These are phyloP conservation scores for Parachaetomium inaequale DNA, from an alignment of 495 filamentous ascomycete species.

Conservation along the genomic window DNA sequence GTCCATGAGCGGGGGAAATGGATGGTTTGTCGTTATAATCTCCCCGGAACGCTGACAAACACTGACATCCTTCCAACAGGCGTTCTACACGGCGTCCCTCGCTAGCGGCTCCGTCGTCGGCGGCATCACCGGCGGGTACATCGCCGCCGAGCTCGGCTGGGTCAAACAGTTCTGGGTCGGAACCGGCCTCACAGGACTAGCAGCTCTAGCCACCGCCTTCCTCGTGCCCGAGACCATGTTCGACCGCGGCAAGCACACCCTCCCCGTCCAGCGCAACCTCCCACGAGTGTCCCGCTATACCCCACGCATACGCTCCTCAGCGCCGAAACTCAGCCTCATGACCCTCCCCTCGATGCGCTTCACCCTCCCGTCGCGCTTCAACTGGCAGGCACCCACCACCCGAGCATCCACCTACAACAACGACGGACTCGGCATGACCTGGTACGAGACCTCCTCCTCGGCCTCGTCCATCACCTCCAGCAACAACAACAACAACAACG, in stretches of 20 bases:
- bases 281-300: slow-evolving; percentile 21
- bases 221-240: slow-evolving; percentile 57
- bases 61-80: slow-evolving; percentile 23
- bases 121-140: slow-evolving; percentile 49
- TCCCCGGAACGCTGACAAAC: neutral
- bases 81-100: slow-evolving; percentile 51
- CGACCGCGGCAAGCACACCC: slow-evolving; percentile 26
- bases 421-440: neutral
- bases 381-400: neutral
- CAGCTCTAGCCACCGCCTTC: slow-evolving; percentile 37
- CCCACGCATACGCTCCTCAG: slow-evolving; percentile 1
- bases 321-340: slow-evolving; percentile 25
- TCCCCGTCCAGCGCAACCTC: slow-evolving; percentile 21
- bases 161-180: slow-evolving; percentile 44
- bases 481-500: neutral
- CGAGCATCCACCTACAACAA: too few species aligned
- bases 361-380: slow-evolving; percentile 27
- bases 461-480: neutral
- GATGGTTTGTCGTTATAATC: slow-evolving; percentile 35
- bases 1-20: slow-evolving; percentile 47
- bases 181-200: slow-evolving; percentile 36
- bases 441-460: slow-evolving; percentile 1
- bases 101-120: slow-evolving; percentile 49
- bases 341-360: slow-evolving; percentile 29
- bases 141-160: slow-evolving; percentile 42